Evolutionary conservation across 129 eudicot species (phyloP).

Genomic region (Rutidosis leptorrhynchoides): DNA sequence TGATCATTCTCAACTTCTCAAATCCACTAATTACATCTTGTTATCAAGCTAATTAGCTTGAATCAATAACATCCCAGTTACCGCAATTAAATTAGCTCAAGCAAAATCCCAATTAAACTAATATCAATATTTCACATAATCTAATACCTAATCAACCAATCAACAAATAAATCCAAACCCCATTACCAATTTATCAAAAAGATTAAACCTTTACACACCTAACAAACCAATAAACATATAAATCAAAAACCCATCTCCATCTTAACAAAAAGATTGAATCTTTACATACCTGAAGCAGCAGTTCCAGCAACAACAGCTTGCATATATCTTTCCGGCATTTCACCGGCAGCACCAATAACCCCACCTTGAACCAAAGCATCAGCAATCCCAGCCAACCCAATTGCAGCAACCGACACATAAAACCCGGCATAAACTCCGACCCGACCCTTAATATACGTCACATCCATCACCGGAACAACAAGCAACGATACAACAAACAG

Average conservation of each 20-base stretch:
- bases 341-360: slow-evolving; percentile 80
- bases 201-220: not conserved
- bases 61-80: not conserved
- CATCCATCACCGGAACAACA: slow-evolving; percentile 74
- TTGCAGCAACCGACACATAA: slow-evolving; percentile 63
- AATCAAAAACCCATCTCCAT: not conserved
- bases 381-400: slow-evolving; percentile 60
- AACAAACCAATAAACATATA: not conserved
- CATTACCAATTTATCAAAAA: not conserved
- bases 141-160: not conserved
- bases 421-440: slow-evolving; percentile 59
- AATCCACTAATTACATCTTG: not conserved
- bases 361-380: slow-evolving; percentile 89
- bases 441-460: slow-evolving; percentile 50
- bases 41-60: not conserved
- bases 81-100: not conserved
- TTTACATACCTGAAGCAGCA: slow-evolving; percentile 77
- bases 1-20: not conserved
- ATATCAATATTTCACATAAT: not conserved
- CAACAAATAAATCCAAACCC: not conserved
- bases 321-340: slow-evolving; percentile 95
- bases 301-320: slow-evolving; percentile 93
- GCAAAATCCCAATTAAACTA: not conserved
- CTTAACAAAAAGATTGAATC: not conserved
- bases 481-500: slow-evolving; percentile 56